phyloP scores from a whole-genome alignment of 306 rosid species.

The Cicer chorassanicum region DNA sequence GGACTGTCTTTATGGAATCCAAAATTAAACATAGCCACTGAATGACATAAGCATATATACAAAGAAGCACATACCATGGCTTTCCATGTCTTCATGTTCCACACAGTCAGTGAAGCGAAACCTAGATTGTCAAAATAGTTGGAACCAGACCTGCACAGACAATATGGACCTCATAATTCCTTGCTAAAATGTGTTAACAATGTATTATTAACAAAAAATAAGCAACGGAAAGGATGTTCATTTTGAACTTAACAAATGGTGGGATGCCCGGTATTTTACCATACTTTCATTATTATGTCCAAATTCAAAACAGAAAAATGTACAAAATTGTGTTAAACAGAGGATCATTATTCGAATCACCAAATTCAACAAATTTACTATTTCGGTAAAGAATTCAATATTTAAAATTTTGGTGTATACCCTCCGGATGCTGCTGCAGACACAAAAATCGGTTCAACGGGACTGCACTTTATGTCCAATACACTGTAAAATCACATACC shows the following conservation, averaged over 20 bases:
- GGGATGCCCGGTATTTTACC: conserved; percentile 17
- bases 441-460: conserved; percentile 91
- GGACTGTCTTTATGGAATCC: conserved; percentile 87
- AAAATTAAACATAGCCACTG: conserved; percentile 56
- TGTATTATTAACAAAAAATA: conserved; percentile 7
- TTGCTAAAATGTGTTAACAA: conserved; percentile 31
- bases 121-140: conserved; percentile 67
- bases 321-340: conserved; percentile 17
- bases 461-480: conserved; percentile 96
- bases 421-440: conserved; percentile 94
- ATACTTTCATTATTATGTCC: conserved; percentile 26
- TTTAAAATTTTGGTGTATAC: conserved; percentile 51
- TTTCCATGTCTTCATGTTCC: conserved; percentile 99
- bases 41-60: conserved; percentile 37
- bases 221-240: conserved; percentile 36
- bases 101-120: conserved; percentile 84
- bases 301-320: conserved; percentile 20
- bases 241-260: conserved; percentile 14
- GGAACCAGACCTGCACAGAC: conserved; percentile 66
- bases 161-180: conserved; percentile 35
- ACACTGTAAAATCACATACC: conserved; percentile 61
- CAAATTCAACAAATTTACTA: conserved; percentile 25
- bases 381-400: conserved; percentile 19
- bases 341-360: conserved; percentile 8
- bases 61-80: conserved; percentile 75